Base-by-base conservation (phyloP, 352 stramenopile species). In the Salisapilia sapeloensis region DNA sequence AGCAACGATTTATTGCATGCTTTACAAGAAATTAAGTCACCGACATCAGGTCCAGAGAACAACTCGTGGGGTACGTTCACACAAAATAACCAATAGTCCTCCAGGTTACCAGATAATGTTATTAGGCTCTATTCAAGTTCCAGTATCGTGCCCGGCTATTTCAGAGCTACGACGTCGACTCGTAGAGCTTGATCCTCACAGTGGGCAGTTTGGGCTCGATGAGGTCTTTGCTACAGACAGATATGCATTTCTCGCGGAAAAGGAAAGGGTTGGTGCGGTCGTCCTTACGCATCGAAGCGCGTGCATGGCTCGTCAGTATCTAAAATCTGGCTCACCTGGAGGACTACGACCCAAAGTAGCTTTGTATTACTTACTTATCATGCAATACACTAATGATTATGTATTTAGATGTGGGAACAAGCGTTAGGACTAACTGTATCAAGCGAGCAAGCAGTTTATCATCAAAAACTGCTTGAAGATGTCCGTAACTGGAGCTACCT, bases 301-400 rank as follows among this genome's bases (percentile, higher is more conserved):
- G 13, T 66, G 62, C 10, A 86, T 81, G 53, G 70, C 70, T 24
- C 37, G 70, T 11, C 70, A 86, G 35, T 86, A 67, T 42, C 67
- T 64, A 33, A 83, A 83, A 52, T 83, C 70, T 2, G 70, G 64
- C 6, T 83, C 64, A 20, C 66, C 66, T 12, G 37, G 55, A 15
- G 69, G 48, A 33, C 42, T 86, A 2, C 59, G 70, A 9, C 51
- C 63, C 8, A 46, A 59, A 29, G 63, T 76, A 53, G 22, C 35
- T 35, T 15, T 16, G 15, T 5, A 14, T 18, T 1, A 16, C 13
- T 9, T 11, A 32, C 11, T 1, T 6, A 33, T 46, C 11, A 36
- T 24, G 5, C 5, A 9, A 18, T 24, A 6, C 1, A 21, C 8
- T 31, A 8, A 35, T 17, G 19, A 28, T 42, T 29, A 26, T 6